Evolutionary conservation across 2,329 filamentous ascomycete genomes (phyloP).

Genomic region (Trichoderma polysporum): DNA sequence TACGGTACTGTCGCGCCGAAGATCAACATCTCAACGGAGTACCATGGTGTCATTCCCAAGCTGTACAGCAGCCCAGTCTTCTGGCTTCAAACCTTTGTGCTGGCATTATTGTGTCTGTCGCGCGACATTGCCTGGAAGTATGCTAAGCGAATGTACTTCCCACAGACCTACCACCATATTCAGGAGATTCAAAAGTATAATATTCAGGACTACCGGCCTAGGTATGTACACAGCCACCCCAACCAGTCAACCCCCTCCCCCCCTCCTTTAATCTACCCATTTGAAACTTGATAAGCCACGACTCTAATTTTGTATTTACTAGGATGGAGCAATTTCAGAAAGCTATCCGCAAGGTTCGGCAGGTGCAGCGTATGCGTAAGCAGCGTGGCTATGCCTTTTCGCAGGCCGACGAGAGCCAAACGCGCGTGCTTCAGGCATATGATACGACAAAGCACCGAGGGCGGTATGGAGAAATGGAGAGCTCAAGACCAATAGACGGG

Average conservation of each 20-base stretch:
- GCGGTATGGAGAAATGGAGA: slow-evolving; percentile 90
- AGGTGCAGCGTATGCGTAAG: slow-evolving; percentile 99
- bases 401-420: slow-evolving; percentile 95
- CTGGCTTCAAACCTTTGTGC: slow-evolving; percentile 82
- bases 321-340: slow-evolving; percentile 99
- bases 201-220: slow-evolving; percentile 95
- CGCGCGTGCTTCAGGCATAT: slow-evolving; percentile 92
- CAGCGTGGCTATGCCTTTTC: slow-evolving; percentile 98
- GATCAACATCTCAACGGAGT: slow-evolving; percentile 78
- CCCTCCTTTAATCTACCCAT: not conserved
- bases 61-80: slow-evolving; percentile 82
- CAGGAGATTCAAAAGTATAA: slow-evolving; percentile 99
- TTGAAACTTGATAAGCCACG: not conserved
- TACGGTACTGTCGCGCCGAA: slow-evolving; percentile 86
- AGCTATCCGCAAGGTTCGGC: slow-evolving; percentile 94
- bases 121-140: slow-evolving; percentile 98
- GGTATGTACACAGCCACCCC: slow-evolving; percentile 59
- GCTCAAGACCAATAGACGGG: slow-evolving; percentile 37
- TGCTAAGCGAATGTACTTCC: slow-evolving; percentile 93
- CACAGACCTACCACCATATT: slow-evolving; percentile 94
- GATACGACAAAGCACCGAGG: slow-evolving; percentile 93
- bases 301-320: slow-evolving; percentile 21
- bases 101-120: slow-evolving; percentile 78
- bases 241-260: not conserved
- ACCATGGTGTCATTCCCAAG: slow-evolving; percentile 76